phyloP scores from a whole-genome alignment of 78 protist species.

The Andalucia godoyi region DNA sequence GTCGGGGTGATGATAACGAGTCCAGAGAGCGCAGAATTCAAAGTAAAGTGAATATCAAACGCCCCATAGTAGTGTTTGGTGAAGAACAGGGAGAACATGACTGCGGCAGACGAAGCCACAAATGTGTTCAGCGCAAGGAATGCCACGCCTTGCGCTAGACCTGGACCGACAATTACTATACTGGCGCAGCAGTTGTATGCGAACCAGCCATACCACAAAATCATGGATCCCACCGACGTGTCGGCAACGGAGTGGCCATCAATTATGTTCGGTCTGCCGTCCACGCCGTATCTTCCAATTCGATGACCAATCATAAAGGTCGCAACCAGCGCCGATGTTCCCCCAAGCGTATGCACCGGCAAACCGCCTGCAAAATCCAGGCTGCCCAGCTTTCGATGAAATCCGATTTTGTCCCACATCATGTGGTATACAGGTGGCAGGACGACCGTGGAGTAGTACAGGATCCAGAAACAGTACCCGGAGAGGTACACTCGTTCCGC shows the following conservation, averaged over 20 bases:
- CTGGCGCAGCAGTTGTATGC: constrained; percentile 69
- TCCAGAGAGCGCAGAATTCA: constrained; percentile 24
- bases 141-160: not conserved
- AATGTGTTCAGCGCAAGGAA: constrained; percentile 6
- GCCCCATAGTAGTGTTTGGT: not conserved
- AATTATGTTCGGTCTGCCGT: not conserved
- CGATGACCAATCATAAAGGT: constrained; percentile 58
- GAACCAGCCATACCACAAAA: constrained; percentile 75
- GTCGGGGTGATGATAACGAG: constrained; percentile 29
- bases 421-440: constrained; percentile 54
- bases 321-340: constrained; percentile 49
- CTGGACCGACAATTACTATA: constrained; percentile 5
- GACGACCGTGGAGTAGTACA: constrained; percentile 19
- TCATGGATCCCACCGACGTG: constrained; percentile 51
- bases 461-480: constrained; percentile 32
- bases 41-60: not conserved
- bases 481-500: constrained; percentile 34
- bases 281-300: no score
- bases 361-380: constrained; percentile 26
- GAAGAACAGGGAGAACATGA: no score
- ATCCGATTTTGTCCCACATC: constrained; percentile 12
- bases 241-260: constrained; percentile 27
- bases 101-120: constrained; percentile 1
- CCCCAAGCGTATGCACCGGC: constrained; percentile 79
- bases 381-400: constrained; percentile 24